These are phyloP conservation scores for Colletotrichum kahawae DNA, from an alignment of 2,329 filamentous ascomycete genomes.

Conservation along the genomic window DNA sequence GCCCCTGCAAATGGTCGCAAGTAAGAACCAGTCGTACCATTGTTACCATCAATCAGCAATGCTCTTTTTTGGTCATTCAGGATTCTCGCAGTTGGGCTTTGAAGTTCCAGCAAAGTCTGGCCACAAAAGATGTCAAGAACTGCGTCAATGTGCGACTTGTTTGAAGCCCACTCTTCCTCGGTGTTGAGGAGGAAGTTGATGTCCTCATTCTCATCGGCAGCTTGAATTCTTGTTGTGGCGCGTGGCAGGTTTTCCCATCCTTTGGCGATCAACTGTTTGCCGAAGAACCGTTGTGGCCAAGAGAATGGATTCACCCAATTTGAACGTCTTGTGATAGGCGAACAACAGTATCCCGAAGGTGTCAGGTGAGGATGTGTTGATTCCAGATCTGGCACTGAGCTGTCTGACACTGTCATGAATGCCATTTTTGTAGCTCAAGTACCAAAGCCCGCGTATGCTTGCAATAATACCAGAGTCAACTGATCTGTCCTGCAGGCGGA, in stretches of 20 bases:
- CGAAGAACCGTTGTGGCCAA: background rate
- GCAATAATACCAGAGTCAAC: no score
- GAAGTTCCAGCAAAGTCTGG: background rate
- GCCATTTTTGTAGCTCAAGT: no score
- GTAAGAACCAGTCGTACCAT: fast-evolving
- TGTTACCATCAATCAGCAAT: background rate
- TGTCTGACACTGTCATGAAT: no score
- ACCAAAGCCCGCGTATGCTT: no score
- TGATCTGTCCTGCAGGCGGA: no score
- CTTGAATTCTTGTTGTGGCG: background rate
- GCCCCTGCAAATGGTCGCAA: background rate
- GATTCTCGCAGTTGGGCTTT: background rate
- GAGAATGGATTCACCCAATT: background rate
- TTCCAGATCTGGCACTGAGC: no score
- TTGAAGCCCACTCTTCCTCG: background rate
- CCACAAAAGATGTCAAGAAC: background rate
- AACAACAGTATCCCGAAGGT: no score
- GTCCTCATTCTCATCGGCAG: background rate
- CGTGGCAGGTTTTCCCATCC: background rate
- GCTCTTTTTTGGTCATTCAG: background rate
- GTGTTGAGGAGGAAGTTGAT: background rate
- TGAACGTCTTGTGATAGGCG: no score
- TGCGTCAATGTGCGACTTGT: background rate
- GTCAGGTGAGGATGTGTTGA: no score
- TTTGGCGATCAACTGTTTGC: background rate